Evolutionary conservation across 73 alveolate species (phyloP), one percentile per base, ranked within the genome.

Genomic region (Durusdinium trenchii): DNA sequence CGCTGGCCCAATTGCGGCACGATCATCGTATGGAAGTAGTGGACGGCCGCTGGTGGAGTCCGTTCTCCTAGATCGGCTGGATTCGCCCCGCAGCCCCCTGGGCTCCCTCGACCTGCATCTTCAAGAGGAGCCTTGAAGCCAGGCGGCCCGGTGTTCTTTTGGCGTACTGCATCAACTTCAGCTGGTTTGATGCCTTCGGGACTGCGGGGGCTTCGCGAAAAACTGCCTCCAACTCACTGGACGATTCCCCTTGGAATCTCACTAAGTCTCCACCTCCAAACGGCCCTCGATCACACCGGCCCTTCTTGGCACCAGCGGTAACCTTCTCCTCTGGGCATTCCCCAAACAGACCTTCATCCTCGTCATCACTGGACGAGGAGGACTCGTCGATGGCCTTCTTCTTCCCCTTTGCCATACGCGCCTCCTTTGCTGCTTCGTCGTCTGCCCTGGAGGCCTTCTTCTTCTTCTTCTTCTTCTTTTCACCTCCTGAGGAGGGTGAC

Each of bases 131-230:
- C 50, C 82, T 69, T n/a, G 82, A 69, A 14, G 82, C 82, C 51
- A 69, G 82, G 32, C 82, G 47, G 2, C 82, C 82, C 50, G 82
- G 82, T 28, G 7, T 2, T 30, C 38, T 69, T 30, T n/a, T 20
- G 14, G 50, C 50, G 82, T 69, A 69, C n/a, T 5, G 50, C 9
- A n/a, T 4, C 82, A 69, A 69, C 23, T 48, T 6, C 50, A 69
- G 82, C 20, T 69, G 82, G 50, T 26, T 69, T 48, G 47, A 35
- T 6, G 50, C 50, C 82, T 23, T 69, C 7, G 14, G 47, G 2
- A 14, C 82, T 48, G 50, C 47, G 23, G 50, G 82, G 82, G 82
- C 82, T 14, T 69, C 82, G n/a, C 50, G 82, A 69, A 69, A 69
- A 62, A 12, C 78, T 4, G 47, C 14, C 14, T n/a, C 50, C 2